Evolutionary conservation across 2,329 filamentous ascomycete genomes (phyloP).

Genomic region (Alternaria viburni): DNA sequence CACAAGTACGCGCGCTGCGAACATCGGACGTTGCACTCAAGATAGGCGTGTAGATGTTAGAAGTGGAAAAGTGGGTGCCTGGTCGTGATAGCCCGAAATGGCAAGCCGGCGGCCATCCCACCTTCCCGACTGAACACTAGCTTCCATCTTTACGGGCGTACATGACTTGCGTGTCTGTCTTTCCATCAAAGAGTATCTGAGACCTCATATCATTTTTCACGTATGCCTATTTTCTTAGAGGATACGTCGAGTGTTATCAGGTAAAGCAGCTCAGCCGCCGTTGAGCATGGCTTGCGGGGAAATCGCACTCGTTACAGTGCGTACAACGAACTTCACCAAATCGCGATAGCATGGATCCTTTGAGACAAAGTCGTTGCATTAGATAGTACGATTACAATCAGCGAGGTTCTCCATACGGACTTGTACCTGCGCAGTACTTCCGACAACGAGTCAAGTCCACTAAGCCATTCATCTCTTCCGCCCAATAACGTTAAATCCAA

Average conservation of each 20-base stretch:
- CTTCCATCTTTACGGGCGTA: not conserved
- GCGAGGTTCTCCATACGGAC: not conserved
- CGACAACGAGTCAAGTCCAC: not conserved
- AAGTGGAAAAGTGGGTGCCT: constrained; percentile 1
- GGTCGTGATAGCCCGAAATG: constrained; percentile 8
- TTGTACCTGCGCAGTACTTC: not conserved
- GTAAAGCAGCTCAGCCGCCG: not conserved
- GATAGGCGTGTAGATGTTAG: constrained; percentile 3
- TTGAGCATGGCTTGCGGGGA: not conserved
- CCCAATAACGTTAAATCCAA: no score
- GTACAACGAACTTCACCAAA: not conserved
- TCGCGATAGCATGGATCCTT: not conserved
- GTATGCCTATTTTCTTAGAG: not conserved
- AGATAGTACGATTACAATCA: not conserved
- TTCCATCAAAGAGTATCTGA: not conserved
- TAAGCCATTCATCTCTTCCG: not conserved
- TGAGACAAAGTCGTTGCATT: not conserved
- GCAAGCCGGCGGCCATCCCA: constrained; percentile 18
- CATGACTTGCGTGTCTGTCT: not conserved
- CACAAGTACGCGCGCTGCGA: not conserved
- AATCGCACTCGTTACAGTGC: not conserved
- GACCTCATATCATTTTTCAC: not conserved
- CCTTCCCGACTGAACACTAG: constrained; percentile 6
- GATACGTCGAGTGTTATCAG: no score
- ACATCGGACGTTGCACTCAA: constrained; percentile 3